Percentiles rank a stretch among this genome's conserved stretches.
Conservation (phyloP, 805 yeast genomes). For the Saccharomycopsis capsularis region DNA sequence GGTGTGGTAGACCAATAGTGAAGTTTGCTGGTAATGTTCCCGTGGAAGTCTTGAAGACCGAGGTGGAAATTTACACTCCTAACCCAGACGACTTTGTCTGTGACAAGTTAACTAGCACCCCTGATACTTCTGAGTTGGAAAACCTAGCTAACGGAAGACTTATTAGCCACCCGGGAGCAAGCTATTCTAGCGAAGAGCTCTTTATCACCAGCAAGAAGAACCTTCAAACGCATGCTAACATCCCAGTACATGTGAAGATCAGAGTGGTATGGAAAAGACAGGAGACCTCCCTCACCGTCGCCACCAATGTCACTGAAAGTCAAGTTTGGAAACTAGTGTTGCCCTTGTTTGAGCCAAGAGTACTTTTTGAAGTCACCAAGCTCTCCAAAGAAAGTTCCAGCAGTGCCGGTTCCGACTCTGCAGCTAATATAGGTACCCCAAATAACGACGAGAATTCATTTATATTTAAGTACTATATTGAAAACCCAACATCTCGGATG, state of each 20-base stretch:
- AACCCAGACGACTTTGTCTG: conserved; percentile 31
- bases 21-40: conserved; percentile 24
- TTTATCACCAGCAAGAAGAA: conserved; percentile 22
- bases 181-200: background rate
- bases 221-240: conserved; percentile 31
- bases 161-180: conserved; percentile 4
- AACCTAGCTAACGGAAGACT: background rate
- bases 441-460: conserved; percentile 20
- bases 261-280: conserved; percentile 32
- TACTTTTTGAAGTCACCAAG: conserved; percentile 36
- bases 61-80: conserved; percentile 28
- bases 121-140: conserved; percentile 6
- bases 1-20: conserved; percentile 32
- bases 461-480: conserved; percentile 46
- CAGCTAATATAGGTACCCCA: background rate
- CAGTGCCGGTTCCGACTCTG: background rate
- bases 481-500: conserved; percentile 67
- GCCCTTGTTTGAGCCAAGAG: conserved; percentile 66
- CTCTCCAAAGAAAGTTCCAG: background rate
- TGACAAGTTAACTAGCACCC: conserved; percentile 10
- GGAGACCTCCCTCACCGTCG: conserved; percentile 12
- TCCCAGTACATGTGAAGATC: conserved; percentile 27
- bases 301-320: conserved; percentile 29
- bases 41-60: conserved; percentile 32
- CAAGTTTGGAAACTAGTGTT: conserved; percentile 45